These are phyloP conservation scores for Puccinia coronata DNA, from an alignment of 1,284 basidiomycete species.

Conservation along the genomic window DNA sequence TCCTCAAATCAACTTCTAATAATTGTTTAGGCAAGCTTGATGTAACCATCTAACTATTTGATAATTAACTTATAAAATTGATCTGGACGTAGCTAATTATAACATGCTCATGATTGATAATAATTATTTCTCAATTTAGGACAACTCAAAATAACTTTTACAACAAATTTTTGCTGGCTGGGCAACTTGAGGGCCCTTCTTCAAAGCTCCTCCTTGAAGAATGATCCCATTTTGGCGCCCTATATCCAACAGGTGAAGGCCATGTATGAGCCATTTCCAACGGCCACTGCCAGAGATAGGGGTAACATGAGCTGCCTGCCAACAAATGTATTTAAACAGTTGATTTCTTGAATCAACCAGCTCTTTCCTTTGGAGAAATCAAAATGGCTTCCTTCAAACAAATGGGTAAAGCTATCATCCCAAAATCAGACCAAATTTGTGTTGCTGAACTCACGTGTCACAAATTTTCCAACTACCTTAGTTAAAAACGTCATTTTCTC, in stretches of 20 bases:
- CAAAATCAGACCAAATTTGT: background rate
- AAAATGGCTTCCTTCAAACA: background rate
- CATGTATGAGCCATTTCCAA: conserved; percentile 3
- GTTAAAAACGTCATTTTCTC: background rate
- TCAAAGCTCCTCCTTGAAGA: background rate
- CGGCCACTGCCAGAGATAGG: background rate
- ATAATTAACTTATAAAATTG: no score
- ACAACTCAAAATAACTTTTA: conserved; percentile 14
- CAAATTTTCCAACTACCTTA: background rate
- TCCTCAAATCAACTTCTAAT: conserved; percentile 23
- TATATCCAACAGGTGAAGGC: background rate
- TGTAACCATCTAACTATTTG: no score
- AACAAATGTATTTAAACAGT: background rate
- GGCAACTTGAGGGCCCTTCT: conserved; percentile 13
- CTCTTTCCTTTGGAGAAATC: background rate
- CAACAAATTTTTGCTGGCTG: conserved; percentile 11
- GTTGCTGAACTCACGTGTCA: background rate
- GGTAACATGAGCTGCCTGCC: background rate
- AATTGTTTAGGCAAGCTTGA: conserved; percentile 17
- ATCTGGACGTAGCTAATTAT: no score
- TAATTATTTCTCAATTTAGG: conserved; percentile 4
- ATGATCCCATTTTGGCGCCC: background rate
- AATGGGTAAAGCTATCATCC: background rate
- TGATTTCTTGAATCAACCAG: background rate
- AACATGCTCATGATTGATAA: background rate